Evolutionary conservation across 306 rosid species (phyloP).

Genomic region (Inga leiocalycina): DNA sequence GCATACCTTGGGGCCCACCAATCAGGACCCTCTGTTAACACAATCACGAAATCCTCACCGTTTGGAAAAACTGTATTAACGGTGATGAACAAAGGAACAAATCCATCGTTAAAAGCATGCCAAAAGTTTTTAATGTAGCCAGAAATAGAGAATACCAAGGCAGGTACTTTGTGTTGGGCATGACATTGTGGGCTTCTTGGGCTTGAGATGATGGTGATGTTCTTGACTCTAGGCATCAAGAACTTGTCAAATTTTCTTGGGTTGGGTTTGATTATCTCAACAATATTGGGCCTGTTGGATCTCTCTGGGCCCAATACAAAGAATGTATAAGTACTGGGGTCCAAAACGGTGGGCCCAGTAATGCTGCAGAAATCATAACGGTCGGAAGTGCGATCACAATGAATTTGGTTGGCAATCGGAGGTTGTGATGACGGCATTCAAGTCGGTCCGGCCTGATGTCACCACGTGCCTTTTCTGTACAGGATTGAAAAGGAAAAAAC

Average conservation of each 20-base stretch:
- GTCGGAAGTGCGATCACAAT: neutral
- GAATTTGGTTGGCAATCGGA: neutral
- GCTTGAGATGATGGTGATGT: conserved; percentile 40
- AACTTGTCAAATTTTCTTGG: neutral
- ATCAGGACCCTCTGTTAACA: conserved; percentile 37
- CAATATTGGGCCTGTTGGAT: neutral
- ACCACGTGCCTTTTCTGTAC: neutral
- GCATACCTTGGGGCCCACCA: conserved; percentile 47
- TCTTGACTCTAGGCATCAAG: conserved; percentile 13
- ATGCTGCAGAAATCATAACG: neutral
- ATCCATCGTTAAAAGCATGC: conserved; percentile 54
- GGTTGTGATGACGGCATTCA: neutral
- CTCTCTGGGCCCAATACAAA: neutral
- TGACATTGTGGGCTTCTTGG: conserved; percentile 39
- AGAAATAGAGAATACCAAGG: conserved; percentile 47
- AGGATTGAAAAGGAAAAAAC: too few species aligned
- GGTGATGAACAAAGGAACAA: conserved; percentile 49
- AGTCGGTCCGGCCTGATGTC: neutral
- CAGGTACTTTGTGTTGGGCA: conserved; percentile 39
- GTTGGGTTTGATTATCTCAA: conserved; percentile 10
- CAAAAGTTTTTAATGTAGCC: conserved; percentile 55
- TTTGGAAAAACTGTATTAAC: conserved; percentile 7
- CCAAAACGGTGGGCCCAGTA: neutral
- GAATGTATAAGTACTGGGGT: conserved; percentile 15
- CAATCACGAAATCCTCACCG: conserved; percentile 28